Evolutionary conservation across 345 rosid genomes (phyloP), one percentile per base, ranked within the genome.

Genomic region (Ceriops zippeliana): DNA sequence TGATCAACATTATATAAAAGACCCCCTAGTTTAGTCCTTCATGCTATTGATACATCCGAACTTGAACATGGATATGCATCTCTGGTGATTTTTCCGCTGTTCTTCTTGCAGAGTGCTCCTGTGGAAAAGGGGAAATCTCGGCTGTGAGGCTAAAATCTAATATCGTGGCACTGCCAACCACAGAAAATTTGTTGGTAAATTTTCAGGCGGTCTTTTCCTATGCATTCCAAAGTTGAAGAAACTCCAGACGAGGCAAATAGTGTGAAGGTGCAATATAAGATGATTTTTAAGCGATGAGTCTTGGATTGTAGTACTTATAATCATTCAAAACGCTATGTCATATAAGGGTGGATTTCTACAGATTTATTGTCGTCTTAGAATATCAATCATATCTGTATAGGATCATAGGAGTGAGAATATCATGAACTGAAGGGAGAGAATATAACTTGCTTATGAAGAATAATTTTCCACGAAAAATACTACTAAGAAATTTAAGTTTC

Each of bases 21-120:
- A 13, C 27, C 31, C 8, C 8, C 61, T 13, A 13, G 2, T 24
- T 5, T 57, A 8, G 21, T 57, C 61, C 8, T 57, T 21, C 5
- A n/a, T 9, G 13, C 64, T 20, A 17, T 26, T 10, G 63, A 6
- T 38, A 13, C 26, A 19, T 26, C n/a, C 11, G 46, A 49, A 4
- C 46, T 42, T n/a, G 68, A 15, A 24, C 24, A 42, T 35, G 27
- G 9, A 38, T 9, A 5, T 28, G 42, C 27, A 17, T 21, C 1
- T 17, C 54, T 38, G 21, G 70, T 34, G 51, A 70, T 63, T 35
- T 64, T 46, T 67, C 16, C 10, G 42, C 47, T 24, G 46, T 61
- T 76, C 9, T 42, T 60, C n/a, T 73, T 72, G 75, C 96, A 91
- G 97, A 86, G 96, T 73, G 76, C 87, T 59, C 90, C 84, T 3